phyloP scores from a whole-genome alignment of 768 basidiomycete species.

The Lactifluus volemus region DNA sequence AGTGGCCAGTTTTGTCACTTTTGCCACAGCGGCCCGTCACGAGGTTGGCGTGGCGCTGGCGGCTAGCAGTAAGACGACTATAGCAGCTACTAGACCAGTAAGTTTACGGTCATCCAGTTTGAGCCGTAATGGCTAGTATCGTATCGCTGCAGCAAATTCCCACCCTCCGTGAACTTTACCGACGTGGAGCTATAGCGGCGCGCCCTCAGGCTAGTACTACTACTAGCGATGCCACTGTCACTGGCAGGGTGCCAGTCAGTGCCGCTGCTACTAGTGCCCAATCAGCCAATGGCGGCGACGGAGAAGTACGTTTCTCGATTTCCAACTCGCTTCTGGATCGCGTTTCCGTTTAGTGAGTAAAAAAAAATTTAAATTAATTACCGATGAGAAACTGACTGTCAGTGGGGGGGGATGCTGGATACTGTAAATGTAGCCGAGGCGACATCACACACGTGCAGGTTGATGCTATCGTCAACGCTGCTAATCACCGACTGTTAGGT shows the following conservation, averaged over 20 bases:
- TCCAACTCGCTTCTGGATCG: slow-evolving; percentile 38
- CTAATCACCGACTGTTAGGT: slow-evolving; percentile 68
- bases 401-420: too few relatives aligned
- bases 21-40: too few relatives aligned
- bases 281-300: slow-evolving; percentile 1
- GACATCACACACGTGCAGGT: slow-evolving; percentile 67
- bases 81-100: too few relatives aligned
- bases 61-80: too few relatives aligned
- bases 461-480: slow-evolving; percentile 78
- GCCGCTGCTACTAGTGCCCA: too few relatives aligned
- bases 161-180: slow-evolving; percentile 49
- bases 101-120: too few relatives aligned
- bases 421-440: slow-evolving; percentile 44
- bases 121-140: background rate
- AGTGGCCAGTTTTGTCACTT: too few relatives aligned
- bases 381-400: too few relatives aligned
- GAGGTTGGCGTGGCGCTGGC: too few relatives aligned
- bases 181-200: slow-evolving; percentile 28
- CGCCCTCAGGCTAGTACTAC: background rate
- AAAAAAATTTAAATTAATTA: too few relatives aligned
- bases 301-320: slow-evolving; percentile 31
- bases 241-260: too few relatives aligned
- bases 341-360: slow-evolving; percentile 61
- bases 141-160: slow-evolving; percentile 40
- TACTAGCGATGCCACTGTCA: too few relatives aligned